phyloP scores from a whole-genome alignment of 495 filamentous ascomycete genomes.

The Penicillium pulvis region DNA sequence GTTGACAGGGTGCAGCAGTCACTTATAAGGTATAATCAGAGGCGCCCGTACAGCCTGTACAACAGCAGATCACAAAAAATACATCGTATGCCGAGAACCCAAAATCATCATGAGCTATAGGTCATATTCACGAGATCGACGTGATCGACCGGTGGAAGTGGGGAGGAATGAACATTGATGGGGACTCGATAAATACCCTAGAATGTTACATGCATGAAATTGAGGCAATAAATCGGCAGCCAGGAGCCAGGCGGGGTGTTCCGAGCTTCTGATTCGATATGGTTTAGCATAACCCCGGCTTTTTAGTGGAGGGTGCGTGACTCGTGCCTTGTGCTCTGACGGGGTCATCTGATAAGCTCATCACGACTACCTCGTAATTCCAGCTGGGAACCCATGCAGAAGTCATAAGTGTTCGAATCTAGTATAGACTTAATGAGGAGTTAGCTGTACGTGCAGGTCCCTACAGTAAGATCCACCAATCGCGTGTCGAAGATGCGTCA shows the following conservation, averaged over 20 bases:
- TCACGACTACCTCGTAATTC: neutral
- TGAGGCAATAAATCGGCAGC: constrained; percentile 4
- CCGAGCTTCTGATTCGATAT: neutral
- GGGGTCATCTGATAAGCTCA: constrained; percentile 14
- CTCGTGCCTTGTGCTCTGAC: constrained; percentile 3
- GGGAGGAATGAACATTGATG: constrained; percentile 4
- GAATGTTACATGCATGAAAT: constrained; percentile 14
- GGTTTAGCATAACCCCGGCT: neutral
- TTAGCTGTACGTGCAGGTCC: neutral
- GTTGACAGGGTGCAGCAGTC: neutral
- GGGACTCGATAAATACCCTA: neutral
- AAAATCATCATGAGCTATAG: neutral
- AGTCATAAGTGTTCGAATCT: neutral
- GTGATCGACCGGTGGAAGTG: neutral
- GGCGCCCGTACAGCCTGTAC: neutral
- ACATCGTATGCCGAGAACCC: neutral
- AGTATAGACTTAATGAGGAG: neutral
- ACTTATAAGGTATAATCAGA: neutral
- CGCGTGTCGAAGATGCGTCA: neutral
- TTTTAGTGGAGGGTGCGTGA: neutral
- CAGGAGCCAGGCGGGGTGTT: constrained; percentile 1
- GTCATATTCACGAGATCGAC: neutral
- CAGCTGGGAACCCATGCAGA: neutral
- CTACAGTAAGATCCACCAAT: neutral
- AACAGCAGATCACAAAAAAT: neutral